These are phyloP conservation scores for Pisolithus marmoratus DNA, from an alignment of 768 basidiomycete species.

Conservation along the genomic window DNA sequence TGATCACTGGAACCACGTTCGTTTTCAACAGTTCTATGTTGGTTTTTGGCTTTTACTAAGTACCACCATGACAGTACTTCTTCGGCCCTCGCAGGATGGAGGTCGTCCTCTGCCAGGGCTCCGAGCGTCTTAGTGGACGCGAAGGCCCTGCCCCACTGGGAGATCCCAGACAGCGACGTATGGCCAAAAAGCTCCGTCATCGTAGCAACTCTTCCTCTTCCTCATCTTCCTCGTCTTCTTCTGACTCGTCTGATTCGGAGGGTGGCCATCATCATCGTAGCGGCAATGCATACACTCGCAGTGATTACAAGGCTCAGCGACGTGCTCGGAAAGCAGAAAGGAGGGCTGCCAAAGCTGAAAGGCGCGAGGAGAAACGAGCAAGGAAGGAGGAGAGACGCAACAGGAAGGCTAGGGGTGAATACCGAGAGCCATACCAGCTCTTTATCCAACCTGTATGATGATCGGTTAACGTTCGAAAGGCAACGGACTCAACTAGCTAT, in stretches of 20 bases:
- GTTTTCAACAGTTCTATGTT: slow-evolving; percentile 1
- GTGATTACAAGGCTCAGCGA: slow-evolving; percentile 2
- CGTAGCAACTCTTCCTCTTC: not conserved
- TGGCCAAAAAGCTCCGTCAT: slow-evolving; percentile 14
- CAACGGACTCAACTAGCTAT: too few relatives aligned
- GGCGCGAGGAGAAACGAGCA: slow-evolving; percentile 11
- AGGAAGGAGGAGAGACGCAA: slow-evolving; percentile 9
- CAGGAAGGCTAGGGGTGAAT: slow-evolving; percentile 13
- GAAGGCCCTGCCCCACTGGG: slow-evolving; percentile 16
- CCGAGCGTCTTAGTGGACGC: slow-evolving; percentile 24
- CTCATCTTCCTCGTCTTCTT: not conserved
- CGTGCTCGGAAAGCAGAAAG: slow-evolving; percentile 4
- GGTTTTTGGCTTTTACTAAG: not conserved
- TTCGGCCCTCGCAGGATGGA: slow-evolving; percentile 42
- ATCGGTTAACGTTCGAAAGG: too few relatives aligned
- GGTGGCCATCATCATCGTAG: not conserved
- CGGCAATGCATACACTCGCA: not conserved
- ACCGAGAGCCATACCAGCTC: slow-evolving; percentile 17
- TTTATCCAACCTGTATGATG: slow-evolving; percentile 8
- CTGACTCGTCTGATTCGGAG: slow-evolving; percentile 9
- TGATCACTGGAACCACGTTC: slow-evolving; percentile 48
- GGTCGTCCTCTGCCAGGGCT: slow-evolving; percentile 31
- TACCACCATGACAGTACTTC: slow-evolving; percentile 34
- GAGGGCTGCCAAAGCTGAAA: slow-evolving; percentile 7
- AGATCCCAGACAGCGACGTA: slow-evolving; percentile 15